Evolutionary conservation across 768 basidiomycete genomes (phyloP), one percentile per base, ranked within the genome.

Genomic region (Amanita rubescens): DNA sequence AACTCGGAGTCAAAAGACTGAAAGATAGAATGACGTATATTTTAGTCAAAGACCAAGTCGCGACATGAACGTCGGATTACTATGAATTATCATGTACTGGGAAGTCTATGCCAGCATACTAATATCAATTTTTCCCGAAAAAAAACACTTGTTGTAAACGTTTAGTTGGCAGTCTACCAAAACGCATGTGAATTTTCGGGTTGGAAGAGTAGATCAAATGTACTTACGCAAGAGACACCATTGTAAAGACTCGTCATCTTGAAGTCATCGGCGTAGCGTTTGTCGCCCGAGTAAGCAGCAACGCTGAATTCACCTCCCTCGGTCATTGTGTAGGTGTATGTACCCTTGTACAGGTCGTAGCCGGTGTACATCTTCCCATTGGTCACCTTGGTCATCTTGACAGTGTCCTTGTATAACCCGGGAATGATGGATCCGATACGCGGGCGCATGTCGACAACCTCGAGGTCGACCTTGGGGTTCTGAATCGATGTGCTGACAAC

Each of bases 301-400:
- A 49, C 24, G 33, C 48, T 49, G 33, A 49, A 49, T 49, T 49
- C 48, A 22, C 48, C 48, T 10, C 48, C 48, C 1, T 24, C 48
- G 11, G 8, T 25, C 1, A 24, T 35, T 5, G 48, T 49, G 19
- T 49, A 49, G 11, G 34, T 35, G 34, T 34, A 49, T 22, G 33
- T 22, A n/a, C 20, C 48, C 34, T 27, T 12, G 22, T 35, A 49
- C 14, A 49, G 12, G 24, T 35, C 24, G 33, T 49, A 49, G 11
- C 34, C 48, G 14, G 19, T 11, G 5, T 25, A 1, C 9, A 8
- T n/a, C 20, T 19, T 22, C 2, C 17, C 19, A 15, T 38, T 33
- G 1, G 17, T 49, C 8, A 34, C 48, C 25, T 25, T 49, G 17
- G 3, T 14, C 48, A 49, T 49, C 17, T 12, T 22, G 1, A 19